These are phyloP conservation scores for Pyropia haitanensis DNA, from an alignment of 23 red algal species.

Conservation along the genomic window DNA sequence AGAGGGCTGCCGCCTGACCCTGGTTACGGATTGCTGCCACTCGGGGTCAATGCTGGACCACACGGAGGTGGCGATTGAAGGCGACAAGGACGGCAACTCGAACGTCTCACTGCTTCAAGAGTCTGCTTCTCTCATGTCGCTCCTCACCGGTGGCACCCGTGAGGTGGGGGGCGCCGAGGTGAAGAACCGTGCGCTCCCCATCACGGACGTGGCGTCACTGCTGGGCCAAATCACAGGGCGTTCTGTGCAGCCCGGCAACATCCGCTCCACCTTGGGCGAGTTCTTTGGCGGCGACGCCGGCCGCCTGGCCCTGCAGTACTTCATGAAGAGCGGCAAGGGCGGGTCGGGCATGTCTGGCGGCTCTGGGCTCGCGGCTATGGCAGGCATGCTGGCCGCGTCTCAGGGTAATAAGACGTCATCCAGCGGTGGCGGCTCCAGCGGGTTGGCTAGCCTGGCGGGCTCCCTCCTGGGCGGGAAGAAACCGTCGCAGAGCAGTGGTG, in stretches of 20 bases:
- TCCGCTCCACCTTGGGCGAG: conserved; percentile 46
- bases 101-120: not conserved
- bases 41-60: conserved; percentile 73
- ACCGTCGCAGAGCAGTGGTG: not conserved
- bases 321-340: too few relatives aligned
- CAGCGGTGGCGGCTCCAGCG: too few relatives aligned
- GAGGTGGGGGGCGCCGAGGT: conserved; percentile 18
- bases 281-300: conserved; percentile 57
- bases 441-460: too few relatives aligned
- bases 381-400: too few relatives aligned
- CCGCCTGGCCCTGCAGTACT: conserved; percentile 49
- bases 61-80: conserved; percentile 50
- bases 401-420: too few relatives aligned
- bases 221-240: conserved; percentile 39
- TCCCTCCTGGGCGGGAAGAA: too few relatives aligned
- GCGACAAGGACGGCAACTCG: conserved; percentile 36
- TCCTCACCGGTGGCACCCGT: not conserved
- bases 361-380: too few relatives aligned
- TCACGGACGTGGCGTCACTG: conserved; percentile 26
- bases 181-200: conserved; percentile 30
- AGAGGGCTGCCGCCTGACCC: conserved; percentile 32
- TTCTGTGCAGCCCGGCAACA: conserved; percentile 23
- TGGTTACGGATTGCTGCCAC: conserved; percentile 78
- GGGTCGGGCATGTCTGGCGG: too few relatives aligned
- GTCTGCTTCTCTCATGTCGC: not conserved